A percentile compares a stretch with the other conserved stretches of the same genome.
Conservation (phyloP, 2,329 filamentous ascomycete species). For the Paracamarosporium sp. region DNA sequence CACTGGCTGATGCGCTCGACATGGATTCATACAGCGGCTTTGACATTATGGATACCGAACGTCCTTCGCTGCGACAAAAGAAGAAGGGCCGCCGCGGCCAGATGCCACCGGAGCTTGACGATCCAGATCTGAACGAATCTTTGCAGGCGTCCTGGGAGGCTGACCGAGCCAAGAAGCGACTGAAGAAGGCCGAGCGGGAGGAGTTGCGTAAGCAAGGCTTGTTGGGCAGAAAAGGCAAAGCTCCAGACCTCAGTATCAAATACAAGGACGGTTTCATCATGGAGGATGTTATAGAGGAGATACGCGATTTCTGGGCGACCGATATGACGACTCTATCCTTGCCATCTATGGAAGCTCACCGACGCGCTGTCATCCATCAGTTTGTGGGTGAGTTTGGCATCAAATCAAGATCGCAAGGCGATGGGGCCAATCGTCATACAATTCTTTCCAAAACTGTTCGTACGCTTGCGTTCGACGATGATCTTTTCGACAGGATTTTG, state of each 20-base stretch:
- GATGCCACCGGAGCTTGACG: conserved; percentile 54
- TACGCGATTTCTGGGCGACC: conserved; percentile 73
- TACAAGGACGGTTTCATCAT: conserved; percentile 76
- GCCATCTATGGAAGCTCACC: conserved; percentile 81
- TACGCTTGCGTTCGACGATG: conserved; percentile 68
- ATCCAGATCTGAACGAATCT: conserved; percentile 51
- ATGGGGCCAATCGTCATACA: conserved; percentile 75
- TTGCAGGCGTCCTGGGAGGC: conserved; percentile 51
- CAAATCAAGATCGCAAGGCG: conserved; percentile 83
- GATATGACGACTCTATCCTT: conserved; percentile 71
- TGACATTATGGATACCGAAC: conserved; percentile 84
- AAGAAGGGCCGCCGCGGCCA: conserved; percentile 67
- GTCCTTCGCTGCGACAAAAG: conserved; percentile 70
- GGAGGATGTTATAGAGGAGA: conserved; percentile 73
- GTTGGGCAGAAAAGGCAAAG: conserved; percentile 52
- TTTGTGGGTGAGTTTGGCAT: conserved; percentile 77
- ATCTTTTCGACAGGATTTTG: conserved; percentile 56
- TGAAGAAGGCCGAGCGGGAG: conserved; percentile 56
- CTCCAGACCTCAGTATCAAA: conserved; percentile 66
- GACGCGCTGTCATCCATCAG: conserved; percentile 81
- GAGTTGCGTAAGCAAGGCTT: conserved; percentile 53
- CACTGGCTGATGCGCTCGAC: conserved; percentile 66
- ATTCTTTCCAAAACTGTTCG: conserved; percentile 75
- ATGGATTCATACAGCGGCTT: conserved; percentile 71
- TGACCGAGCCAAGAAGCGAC: conserved; percentile 54